Percentiles rank a stretch among this genome's conserved stretches.
Evolutionary conservation across 345 rosid species (phyloP).

Genomic region (Euphorbia pulcherrima): DNA sequence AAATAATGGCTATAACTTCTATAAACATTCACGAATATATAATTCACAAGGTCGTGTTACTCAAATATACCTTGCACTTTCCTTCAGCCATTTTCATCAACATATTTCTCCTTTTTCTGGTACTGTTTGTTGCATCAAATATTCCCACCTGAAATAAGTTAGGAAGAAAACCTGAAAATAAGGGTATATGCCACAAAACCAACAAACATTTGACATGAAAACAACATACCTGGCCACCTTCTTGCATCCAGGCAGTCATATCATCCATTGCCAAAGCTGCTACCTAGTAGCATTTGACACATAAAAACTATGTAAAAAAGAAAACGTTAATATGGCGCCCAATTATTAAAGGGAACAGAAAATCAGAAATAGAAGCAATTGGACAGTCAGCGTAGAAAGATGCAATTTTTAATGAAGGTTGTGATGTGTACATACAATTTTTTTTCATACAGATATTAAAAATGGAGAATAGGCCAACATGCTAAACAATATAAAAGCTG

Average conservation of each 20-base stretch:
- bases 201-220: slow-evolving; percentile 9
- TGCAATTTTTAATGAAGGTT: background rate
- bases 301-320: slow-evolving; percentile 75
- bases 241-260: slow-evolving; percentile 99
- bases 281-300: slow-evolving; percentile 84
- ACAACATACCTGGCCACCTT: slow-evolving; percentile 91
- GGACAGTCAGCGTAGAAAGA: background rate
- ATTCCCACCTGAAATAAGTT: slow-evolving; percentile 73
- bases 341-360: slow-evolving; percentile 26
- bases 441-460: slow-evolving; percentile 1
- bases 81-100: slow-evolving; percentile 99
- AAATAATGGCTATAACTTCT: background rate
- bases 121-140: slow-evolving; percentile 98
- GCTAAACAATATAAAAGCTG: background rate
- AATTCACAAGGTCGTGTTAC: background rate
- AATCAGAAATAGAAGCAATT: slow-evolving; percentile 14
- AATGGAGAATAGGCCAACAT: background rate
- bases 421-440: background rate
- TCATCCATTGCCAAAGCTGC: slow-evolving; percentile 99
- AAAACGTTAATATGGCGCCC: slow-evolving; percentile 48
- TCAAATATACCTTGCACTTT: slow-evolving; percentile 80
- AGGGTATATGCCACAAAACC: slow-evolving; percentile 15
- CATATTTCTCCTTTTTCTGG: slow-evolving; percentile 80
- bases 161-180: slow-evolving; percentile 24
- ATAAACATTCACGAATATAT: slow-evolving; percentile 6